Evolutionary conservation across 108 stramenopile genomes (phyloP), one percentile per base, ranked within the genome.

Genomic region (Phaeodactylum tricornutum): DNA sequence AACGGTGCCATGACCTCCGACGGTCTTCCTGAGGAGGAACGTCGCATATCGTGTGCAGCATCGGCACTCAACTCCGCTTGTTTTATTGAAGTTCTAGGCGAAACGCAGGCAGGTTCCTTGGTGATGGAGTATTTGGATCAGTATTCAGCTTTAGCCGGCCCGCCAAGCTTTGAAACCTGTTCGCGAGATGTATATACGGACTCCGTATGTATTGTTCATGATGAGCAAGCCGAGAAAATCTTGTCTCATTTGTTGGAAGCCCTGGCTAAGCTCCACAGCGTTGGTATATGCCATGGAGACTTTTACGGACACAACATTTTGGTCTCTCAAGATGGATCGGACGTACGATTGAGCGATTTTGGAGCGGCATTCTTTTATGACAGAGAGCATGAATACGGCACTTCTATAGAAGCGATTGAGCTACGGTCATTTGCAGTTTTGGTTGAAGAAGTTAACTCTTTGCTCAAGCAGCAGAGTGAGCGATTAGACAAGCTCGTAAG

Each of bases 291-390:
- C 48, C 81, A 82, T 50, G 75, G 75, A 8, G 81, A 82, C 49
- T 75, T 82, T 64, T 82, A 82, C 45, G 72, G 50, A 8, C 81
- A 82, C 49, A 82, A 82, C 31, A 75, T 82, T 45, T 53, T 82
- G 47, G 43, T 82, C 32, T 38, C n/a, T 0, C 20, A 39, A 11
- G n/a, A 51, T 11, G 8, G 29, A 12, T 38, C 42, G 17, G 35
- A 50, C 2, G 67, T 74, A 25, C 72, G 72, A 36, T 42, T 81
- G 27, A 68, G 66, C 29, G 81, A 82, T 55, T 76, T 75, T 59
- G 81, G 81, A 8, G 81, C 81, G 1, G 75, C 75, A 14, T 82
- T 74, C 44, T 60, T 68, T 29, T 76, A 82, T 42, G 49, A 69
- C 29, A 26, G 0, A 2, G 6, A 15, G 4, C 24, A 40, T 4